phyloP scores from a whole-genome alignment of 2,329 filamentous ascomycete genomes.

The Neonectria faginata region DNA sequence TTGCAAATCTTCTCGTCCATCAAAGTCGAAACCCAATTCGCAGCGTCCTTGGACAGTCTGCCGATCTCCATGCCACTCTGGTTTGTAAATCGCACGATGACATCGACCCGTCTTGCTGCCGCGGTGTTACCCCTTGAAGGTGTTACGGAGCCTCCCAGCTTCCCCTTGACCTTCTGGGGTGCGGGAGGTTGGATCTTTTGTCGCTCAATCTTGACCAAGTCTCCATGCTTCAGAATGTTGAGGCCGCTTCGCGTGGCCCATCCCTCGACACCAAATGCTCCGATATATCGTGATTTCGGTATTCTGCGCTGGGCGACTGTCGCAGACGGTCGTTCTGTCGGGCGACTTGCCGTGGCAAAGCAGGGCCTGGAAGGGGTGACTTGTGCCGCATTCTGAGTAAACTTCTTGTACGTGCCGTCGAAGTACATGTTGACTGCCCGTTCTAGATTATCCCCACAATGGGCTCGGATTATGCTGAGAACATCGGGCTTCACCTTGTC shows the following conservation, averaged over 20 bases:
- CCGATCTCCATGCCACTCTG: conserved; percentile 83
- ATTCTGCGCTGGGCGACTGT: conserved; percentile 43
- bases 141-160: conserved; percentile 51
- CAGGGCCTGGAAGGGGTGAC: conserved; percentile 20
- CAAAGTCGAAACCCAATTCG: conserved; percentile 91
- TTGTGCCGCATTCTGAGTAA: conserved; percentile 49
- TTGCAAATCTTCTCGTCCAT: conserved; percentile 90
- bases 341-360: conserved; percentile 22
- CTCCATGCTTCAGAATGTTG: conserved; percentile 81
- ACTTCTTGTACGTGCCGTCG: conserved; percentile 73
- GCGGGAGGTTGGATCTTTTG: conserved; percentile 76
- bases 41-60: conserved; percentile 85
- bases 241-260: conserved; percentile 91
- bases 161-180: conserved; percentile 58
- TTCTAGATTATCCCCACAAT: conserved; percentile 69
- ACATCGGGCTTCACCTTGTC: conserved; percentile 63
- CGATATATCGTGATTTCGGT: conserved; percentile 76
- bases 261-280: conserved; percentile 89
- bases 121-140: conserved; percentile 57
- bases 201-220: conserved; percentile 87
- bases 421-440: conserved; percentile 77
- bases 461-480: conserved; percentile 62
- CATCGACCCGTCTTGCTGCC: conserved; percentile 78
- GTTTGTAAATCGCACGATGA: conserved; percentile 93
- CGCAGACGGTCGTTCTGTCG: conserved; percentile 28